Evolutionary conservation across 1,284 basidiomycete genomes (phyloP).

Genomic region (Peniophora sp.): DNA sequence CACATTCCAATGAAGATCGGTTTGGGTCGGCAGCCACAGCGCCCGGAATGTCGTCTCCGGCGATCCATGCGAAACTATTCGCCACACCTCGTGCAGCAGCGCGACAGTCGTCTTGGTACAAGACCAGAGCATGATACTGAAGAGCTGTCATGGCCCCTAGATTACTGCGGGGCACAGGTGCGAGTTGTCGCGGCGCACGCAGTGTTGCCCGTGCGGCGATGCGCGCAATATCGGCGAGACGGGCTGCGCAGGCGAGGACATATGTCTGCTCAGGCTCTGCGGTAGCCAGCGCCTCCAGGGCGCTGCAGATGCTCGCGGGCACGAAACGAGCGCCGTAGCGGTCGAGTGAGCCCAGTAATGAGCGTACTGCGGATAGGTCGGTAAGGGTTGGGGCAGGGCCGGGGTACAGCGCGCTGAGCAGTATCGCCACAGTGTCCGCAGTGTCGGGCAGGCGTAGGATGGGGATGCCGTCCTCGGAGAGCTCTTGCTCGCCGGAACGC

Average conservation of each 20-base stretch:
- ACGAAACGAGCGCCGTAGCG: constrained; percentile 5
- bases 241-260: not conserved
- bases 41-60: not conserved
- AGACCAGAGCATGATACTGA: not conserved
- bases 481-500: constrained; percentile 11
- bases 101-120: not conserved
- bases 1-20: not conserved
- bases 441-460: constrained; percentile 3
- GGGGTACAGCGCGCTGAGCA: constrained; percentile 6
- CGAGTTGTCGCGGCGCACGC: not conserved
- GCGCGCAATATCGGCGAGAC: not conserved
- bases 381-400: not conserved
- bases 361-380: not conserved
- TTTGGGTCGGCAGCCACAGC: not conserved
- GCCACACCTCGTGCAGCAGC: not conserved
- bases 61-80: not conserved
- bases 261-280: not conserved
- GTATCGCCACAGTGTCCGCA: constrained; percentile 4
- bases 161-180: not conserved
- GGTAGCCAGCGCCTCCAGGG: not conserved
- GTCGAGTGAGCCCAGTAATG: not conserved
- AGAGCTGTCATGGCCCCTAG: not conserved
- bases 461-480: not conserved
- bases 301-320: not conserved
- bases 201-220: not conserved